These are phyloP conservation scores for Lycium ferocissimum DNA, from an alignment of 257 asterid genomes.

Conservation along the genomic window DNA sequence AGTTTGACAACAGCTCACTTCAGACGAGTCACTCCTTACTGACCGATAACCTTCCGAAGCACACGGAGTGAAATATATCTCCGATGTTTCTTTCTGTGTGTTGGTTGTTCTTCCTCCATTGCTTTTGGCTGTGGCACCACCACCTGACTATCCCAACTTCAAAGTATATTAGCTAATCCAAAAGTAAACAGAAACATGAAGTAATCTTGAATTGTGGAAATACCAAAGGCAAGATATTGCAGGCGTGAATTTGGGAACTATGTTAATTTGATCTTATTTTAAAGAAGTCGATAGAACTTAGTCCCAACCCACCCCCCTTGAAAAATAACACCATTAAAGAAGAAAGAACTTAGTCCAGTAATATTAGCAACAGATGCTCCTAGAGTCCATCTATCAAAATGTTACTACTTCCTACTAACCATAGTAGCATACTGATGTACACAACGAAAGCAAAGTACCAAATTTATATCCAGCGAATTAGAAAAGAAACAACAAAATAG, in stretches of 20 bases:
- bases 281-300: neutral
- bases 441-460: slow-evolving; percentile 19
- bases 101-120: slow-evolving; percentile 30
- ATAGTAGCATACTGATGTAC: slow-evolving; percentile 12
- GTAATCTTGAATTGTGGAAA: slow-evolving; percentile 25
- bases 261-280: neutral
- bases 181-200: slow-evolving; percentile 19
- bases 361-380: slow-evolving; percentile 11
- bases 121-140: slow-evolving; percentile 37
- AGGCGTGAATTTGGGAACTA: neutral
- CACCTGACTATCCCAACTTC: slow-evolving; percentile 44
- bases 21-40: slow-evolving; percentile 41
- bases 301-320: neutral
- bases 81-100: slow-evolving; percentile 39
- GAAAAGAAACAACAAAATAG: slow-evolving; percentile 36
- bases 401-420: slow-evolving; percentile 17
- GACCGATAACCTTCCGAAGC: slow-evolving; percentile 45
- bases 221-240: neutral
- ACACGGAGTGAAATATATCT: slow-evolving; percentile 37
- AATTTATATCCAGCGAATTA: slow-evolving; percentile 13
- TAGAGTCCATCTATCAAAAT: neutral
- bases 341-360: neutral
- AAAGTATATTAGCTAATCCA: slow-evolving; percentile 35
- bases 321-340: neutral
- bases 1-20: slow-evolving; percentile 26